These are phyloP conservation scores for Saccharomyces hybrid DNA, from an alignment of 1,139 yeast genomes.

Conservation along the genomic window DNA sequence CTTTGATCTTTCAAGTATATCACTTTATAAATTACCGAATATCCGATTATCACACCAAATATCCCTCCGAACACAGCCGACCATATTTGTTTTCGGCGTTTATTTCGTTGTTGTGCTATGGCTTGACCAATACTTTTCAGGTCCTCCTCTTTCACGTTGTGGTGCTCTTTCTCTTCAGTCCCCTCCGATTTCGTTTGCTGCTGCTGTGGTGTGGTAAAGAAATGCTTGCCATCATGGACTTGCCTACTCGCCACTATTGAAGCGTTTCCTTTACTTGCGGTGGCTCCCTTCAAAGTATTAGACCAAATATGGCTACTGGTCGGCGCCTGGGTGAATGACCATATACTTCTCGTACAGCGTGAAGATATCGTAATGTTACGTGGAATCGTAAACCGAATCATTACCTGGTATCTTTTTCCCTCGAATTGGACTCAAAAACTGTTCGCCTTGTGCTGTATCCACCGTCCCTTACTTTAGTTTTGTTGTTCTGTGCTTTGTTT, in stretches of 20 bases:
- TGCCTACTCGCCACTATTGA: neutral
- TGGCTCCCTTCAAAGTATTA: neutral
- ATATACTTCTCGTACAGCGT: neutral
- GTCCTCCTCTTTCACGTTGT: neutral
- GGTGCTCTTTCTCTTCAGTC: neutral
- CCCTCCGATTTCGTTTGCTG: neutral
- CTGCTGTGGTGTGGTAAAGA: slow-evolving; percentile 8
- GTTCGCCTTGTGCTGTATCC: neutral
- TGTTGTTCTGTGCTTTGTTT: slow-evolving; percentile 1
- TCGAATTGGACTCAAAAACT: neutral
- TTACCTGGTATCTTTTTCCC: neutral
- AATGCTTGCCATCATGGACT: slow-evolving; percentile 9
- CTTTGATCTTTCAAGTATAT: slow-evolving; percentile 19
- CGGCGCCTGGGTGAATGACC: neutral
- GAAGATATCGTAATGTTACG: neutral
- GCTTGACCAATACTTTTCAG: slow-evolving; percentile 12
- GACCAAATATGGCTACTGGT: neutral
- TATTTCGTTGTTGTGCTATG: slow-evolving; percentile 13
- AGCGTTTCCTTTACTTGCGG: neutral
- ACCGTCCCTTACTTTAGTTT: neutral
- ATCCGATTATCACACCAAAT: slow-evolving; percentile 22
- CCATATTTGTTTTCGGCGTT: slow-evolving; percentile 11
- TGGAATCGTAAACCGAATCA: neutral
- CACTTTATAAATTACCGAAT: slow-evolving; percentile 25
- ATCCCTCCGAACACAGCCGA: slow-evolving; percentile 12